phyloP scores from a whole-genome alignment of 768 basidiomycete genomes.

The Wakefieldia striispora region DNA sequence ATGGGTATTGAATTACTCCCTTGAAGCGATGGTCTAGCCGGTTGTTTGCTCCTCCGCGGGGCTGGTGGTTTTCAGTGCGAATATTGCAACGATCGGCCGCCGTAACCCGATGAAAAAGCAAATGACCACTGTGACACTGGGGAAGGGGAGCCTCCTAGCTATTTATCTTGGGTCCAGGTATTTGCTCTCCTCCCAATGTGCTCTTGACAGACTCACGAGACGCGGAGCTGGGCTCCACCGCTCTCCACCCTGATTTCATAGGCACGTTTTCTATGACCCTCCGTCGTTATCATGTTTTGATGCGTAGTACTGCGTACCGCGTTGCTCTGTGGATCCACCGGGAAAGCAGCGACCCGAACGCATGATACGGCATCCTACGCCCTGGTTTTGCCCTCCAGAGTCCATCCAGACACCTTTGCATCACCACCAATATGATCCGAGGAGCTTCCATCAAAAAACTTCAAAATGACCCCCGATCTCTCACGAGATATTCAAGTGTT shows the following conservation, averaged over 20 bases:
- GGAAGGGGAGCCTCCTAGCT: background rate
- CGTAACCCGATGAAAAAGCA: too few relatives aligned
- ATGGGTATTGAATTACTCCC: conserved; percentile 9
- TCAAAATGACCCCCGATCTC: conserved; percentile 2
- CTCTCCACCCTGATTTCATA: conserved; percentile 1
- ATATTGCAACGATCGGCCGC: too few relatives aligned
- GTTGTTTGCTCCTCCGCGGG: conserved; percentile 15
- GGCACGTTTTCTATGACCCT: background rate
- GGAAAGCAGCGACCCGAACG: too few relatives aligned
- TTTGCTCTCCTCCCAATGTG: conserved; percentile 5
- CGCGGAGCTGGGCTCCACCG: background rate
- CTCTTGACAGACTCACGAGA: conserved; percentile 9
- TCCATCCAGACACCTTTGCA: background rate
- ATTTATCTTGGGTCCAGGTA: conserved; percentile 10
- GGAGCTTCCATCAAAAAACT: conserved; percentile 6
- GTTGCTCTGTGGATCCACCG: too few relatives aligned
- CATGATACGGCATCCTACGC: too few relatives aligned
- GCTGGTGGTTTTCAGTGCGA: background rate
- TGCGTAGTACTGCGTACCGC: too few relatives aligned
- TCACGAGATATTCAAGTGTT: background rate
- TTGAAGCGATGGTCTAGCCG: conserved; percentile 2
- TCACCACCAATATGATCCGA: conserved; percentile 15
- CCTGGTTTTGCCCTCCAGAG: too few relatives aligned
- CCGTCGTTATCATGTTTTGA: background rate
- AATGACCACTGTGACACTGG: background rate